phyloP scores from a whole-genome alignment of 2,329 filamentous ascomycete genomes.

The Lachnellula subtilissima region DNA sequence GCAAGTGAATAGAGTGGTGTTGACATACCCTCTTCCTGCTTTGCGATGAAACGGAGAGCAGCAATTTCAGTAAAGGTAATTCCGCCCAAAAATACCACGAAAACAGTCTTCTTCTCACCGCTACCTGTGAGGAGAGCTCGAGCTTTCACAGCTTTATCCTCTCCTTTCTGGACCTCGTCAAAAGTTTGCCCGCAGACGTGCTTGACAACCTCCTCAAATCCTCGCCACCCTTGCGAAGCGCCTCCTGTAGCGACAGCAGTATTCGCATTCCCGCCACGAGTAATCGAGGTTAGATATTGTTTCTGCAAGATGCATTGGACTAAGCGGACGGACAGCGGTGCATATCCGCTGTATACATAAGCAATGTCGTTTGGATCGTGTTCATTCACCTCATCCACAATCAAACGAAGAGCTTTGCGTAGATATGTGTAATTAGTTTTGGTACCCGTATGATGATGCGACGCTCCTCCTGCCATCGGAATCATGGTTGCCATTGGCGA shows the following conservation, averaged over 20 bases:
- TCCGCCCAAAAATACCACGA: conserved; percentile 97
- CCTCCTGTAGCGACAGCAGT: conserved; percentile 45
- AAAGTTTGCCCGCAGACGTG: conserved; percentile 85
- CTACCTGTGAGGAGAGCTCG: conserved; percentile 74
- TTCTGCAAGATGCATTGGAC: conserved; percentile 94
- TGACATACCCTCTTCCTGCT: conserved; percentile 64
- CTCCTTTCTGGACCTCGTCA: conserved; percentile 85
- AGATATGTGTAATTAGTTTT: conserved; percentile 90
- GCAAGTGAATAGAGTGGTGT: neutral
- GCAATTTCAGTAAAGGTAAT: conserved; percentile 96
- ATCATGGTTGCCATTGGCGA: conserved; percentile 78
- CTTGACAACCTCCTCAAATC: conserved; percentile 88
- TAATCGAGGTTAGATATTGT: conserved; percentile 68
- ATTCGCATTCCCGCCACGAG: conserved; percentile 53
- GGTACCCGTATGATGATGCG: conserved; percentile 44
- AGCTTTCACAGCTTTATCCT: conserved; percentile 87
- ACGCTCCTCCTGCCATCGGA: conserved; percentile 60
- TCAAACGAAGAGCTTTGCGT: conserved; percentile 79
- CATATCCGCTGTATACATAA: conserved; percentile 98
- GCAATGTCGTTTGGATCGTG: conserved; percentile 89
- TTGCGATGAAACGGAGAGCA: conserved; percentile 82
- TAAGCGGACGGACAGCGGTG: conserved; percentile 83
- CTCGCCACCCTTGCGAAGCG: conserved; percentile 77
- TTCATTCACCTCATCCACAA: conserved; percentile 95
- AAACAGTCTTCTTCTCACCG: conserved; percentile 74